These are phyloP conservation scores for Massospora cicadina DNA, from an alignment of 371 early-diverging fungal genomes.

Conservation along the genomic window DNA sequence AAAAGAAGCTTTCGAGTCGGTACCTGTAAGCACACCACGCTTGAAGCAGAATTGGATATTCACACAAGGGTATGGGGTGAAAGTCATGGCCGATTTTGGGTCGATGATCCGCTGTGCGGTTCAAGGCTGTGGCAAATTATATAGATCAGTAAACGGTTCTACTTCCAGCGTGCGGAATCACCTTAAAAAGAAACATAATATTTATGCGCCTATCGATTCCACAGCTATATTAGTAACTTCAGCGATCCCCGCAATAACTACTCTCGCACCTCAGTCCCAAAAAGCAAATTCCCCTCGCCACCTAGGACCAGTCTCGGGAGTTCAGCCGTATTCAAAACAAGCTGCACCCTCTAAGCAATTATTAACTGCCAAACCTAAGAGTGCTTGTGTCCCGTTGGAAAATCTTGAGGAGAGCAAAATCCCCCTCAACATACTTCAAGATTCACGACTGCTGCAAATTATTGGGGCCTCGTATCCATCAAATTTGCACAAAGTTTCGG, in stretches of 20 bases:
- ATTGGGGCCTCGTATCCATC: not conserved
- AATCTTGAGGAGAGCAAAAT: not conserved
- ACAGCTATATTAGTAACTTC: not conserved
- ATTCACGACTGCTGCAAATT: not conserved
- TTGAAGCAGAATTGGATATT: not conserved
- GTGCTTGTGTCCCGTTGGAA: not conserved
- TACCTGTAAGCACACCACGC: not conserved
- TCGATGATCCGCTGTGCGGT: not conserved
- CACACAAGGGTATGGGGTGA: not conserved
- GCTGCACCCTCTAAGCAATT: too few species aligned
- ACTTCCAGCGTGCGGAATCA: not conserved
- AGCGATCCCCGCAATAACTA: not conserved
- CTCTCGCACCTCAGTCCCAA: not conserved
- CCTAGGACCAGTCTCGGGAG: not conserved
- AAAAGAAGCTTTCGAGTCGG: not conserved
- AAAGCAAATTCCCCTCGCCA: not conserved
- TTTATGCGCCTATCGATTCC: not conserved
- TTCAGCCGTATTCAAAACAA: not conserved
- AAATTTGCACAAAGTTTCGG: not conserved
- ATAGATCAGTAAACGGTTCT: not conserved
- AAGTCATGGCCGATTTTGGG: not conserved
- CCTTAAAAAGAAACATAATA: not conserved
- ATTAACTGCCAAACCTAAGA: not conserved
- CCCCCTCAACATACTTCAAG: not conserved
- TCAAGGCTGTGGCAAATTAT: not conserved